Evolutionary conservation across 2,329 filamentous ascomycete genomes (phyloP), one percentile per base, ranked within the genome.

Genomic region (Emericellopsis atlantica): DNA sequence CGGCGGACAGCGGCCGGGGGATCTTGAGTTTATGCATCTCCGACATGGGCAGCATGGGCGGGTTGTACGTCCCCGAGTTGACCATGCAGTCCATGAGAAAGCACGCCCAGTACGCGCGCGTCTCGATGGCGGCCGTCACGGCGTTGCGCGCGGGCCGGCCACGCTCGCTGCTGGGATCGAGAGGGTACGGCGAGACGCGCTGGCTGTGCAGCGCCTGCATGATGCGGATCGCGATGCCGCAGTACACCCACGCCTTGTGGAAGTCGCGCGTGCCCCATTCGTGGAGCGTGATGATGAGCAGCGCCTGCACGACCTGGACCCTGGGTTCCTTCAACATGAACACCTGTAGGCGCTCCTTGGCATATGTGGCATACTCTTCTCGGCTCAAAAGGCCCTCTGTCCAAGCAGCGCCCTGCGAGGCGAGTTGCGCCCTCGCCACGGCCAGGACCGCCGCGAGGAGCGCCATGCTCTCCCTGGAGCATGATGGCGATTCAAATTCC

Each of bases 21-120:
- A 60, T 56, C 24, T 54, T 55, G 22, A 58, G 48, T 34, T 59
- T 60, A 0, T 48, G 43, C 56, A 62, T 60, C 10, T 60, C 55
- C 0, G 50, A 48, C 45, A 61, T 53, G 4, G 57, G 55, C 0
- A 63, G 51, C 51, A 61, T 59, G 4, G 55, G 57, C 0, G 59
- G 57, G 7, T 60, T 59, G 21, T 62, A 61, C 0, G 57, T 64
- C 0, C 62, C 63, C 2, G 61, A 66, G 32, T 62, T 62, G 32
- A 68, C 55, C 39, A 65, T 59, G 9, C 64, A 60, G 43, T 67
- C 64, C 54, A 68, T 60, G 24, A 69, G 58, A 40, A 66, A 66
- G 44, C 65, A 67, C 0, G 58, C 58, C 65, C 65, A 68, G 35
- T 64, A 66, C 0, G 64, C 65, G 1, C 64, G 48, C 3, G 59